These are phyloP conservation scores for Coleophoma eucalyptorum DNA, from an alignment of 2,329 filamentous ascomycete genomes.

Conservation along the genomic window DNA sequence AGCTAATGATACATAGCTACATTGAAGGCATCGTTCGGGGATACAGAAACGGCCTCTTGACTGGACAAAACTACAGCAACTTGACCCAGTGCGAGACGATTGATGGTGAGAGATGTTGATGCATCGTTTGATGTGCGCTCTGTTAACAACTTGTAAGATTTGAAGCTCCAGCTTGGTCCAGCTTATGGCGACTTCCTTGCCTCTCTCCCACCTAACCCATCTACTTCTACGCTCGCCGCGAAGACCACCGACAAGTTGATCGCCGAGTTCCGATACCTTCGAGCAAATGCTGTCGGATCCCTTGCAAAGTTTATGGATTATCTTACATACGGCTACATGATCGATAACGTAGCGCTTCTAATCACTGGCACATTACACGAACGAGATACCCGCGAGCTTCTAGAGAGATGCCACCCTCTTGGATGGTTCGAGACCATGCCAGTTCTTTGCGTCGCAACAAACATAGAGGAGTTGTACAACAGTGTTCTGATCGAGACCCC, in stretches of 20 bases:
- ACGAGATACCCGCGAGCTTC: constrained; percentile 88
- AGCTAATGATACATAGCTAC: constrained; percentile 58
- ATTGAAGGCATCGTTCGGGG: constrained; percentile 96
- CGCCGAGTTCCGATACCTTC: constrained; percentile 93
- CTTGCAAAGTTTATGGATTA: constrained; percentile 97
- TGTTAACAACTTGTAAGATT: constrained; percentile 54
- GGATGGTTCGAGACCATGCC: constrained; percentile 99
- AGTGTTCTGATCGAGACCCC: constrained; percentile 96
- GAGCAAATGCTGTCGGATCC: constrained; percentile 87
- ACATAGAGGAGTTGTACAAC: constrained; percentile 98
- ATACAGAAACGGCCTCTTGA: constrained; percentile 92
- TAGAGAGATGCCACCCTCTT: constrained; percentile 93
- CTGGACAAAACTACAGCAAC: constrained; percentile 87
- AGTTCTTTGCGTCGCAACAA: constrained; percentile 94
- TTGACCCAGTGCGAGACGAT: constrained; percentile 97
- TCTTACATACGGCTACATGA: constrained; percentile 99
- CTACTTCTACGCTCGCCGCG: constrained; percentile 87
- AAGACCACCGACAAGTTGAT: constrained; percentile 98
- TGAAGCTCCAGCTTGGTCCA: constrained; percentile 95
- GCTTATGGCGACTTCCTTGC: constrained; percentile 97
- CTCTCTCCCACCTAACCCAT: constrained; percentile 90
- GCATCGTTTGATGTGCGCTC: not conserved
- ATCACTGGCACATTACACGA: constrained; percentile 98
- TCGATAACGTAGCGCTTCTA: constrained; percentile 96
- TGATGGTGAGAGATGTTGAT: constrained; percentile 62